Conservation (phyloP, 192 early-diverging fungal species). For the Coemansia sp. region DNA sequence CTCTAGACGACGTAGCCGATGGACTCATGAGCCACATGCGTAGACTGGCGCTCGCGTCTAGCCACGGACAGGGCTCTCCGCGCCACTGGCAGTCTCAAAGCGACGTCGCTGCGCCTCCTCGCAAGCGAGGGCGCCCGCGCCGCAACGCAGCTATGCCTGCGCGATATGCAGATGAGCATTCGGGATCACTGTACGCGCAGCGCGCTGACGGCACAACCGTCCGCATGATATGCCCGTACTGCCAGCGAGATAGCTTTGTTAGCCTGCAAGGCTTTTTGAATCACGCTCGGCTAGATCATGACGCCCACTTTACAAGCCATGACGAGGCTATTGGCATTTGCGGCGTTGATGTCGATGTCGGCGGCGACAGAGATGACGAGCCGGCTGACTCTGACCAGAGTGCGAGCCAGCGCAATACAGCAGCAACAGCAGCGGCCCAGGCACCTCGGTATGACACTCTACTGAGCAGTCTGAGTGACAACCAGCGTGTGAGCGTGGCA, state of each 20-base stretch:
- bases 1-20: slow-evolving; percentile 14
- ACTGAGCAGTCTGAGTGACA: slow-evolving; percentile 16
- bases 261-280: slow-evolving; percentile 86
- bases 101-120: not conserved
- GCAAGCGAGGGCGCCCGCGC: slow-evolving; percentile 23
- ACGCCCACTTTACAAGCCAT: slow-evolving; percentile 70
- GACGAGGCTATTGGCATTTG: slow-evolving; percentile 73
- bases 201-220: slow-evolving; percentile 52
- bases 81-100: not conserved
- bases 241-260: slow-evolving; percentile 72
- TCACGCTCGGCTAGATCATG: slow-evolving; percentile 75
- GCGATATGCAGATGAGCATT: slow-evolving; percentile 1
- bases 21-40: slow-evolving; percentile 28
- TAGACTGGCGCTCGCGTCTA: not conserved
- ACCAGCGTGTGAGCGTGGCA: slow-evolving; percentile 28
- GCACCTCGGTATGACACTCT: slow-evolving; percentile 14
- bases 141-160: slow-evolving; percentile 17
- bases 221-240: slow-evolving; percentile 75
- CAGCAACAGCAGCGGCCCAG: not conserved
- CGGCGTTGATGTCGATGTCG: slow-evolving; percentile 59
- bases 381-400: not conserved
- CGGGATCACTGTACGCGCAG: slow-evolving; percentile 30
- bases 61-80: not conserved
- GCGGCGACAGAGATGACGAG: slow-evolving; percentile 4
- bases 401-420: not conserved